Conservation (phyloP, 352 stramenopile genomes). For the Pythium biforme region DNA sequence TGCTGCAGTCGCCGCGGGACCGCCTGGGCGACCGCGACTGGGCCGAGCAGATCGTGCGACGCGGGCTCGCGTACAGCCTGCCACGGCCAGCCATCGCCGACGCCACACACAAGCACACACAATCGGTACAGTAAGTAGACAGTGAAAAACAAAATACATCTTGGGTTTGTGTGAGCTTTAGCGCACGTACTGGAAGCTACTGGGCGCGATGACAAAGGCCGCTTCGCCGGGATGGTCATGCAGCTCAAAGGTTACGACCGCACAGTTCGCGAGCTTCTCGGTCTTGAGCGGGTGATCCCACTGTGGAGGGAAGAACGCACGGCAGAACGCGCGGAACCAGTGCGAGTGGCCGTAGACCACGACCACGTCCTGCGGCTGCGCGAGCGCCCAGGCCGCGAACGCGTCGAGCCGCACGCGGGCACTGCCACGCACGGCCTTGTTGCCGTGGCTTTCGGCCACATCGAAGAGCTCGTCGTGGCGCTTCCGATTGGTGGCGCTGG, state of each 20-base stretch:
- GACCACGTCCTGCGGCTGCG: slow-evolving; percentile 52
- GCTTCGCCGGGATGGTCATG: slow-evolving; percentile 34
- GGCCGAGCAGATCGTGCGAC: slow-evolving; percentile 16
- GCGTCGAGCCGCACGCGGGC: slow-evolving; percentile 52
- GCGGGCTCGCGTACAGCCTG: slow-evolving; percentile 17
- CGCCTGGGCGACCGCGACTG: slow-evolving; percentile 31
- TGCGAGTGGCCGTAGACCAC: slow-evolving; percentile 86
- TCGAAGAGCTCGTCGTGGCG: slow-evolving; percentile 69
- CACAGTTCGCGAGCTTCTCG: slow-evolving; percentile 78
- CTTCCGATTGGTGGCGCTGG: slow-evolving; percentile 36
- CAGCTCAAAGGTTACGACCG: slow-evolving; percentile 68
- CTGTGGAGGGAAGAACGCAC: slow-evolving; percentile 62
- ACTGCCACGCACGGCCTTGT: slow-evolving; percentile 69
- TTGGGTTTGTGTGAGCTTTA: too few relatives aligned
- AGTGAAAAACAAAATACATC: too few relatives aligned
- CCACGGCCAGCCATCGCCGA: background rate
- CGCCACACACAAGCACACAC: too few relatives aligned
- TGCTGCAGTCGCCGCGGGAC: slow-evolving; percentile 61
- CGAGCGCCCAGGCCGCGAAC: slow-evolving; percentile 72
- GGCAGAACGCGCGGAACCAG: slow-evolving; percentile 85
- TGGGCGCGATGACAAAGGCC: slow-evolving; percentile 11
- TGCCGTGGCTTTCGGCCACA: slow-evolving; percentile 71
- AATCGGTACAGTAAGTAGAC: too few relatives aligned
- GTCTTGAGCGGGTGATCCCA: slow-evolving; percentile 45
- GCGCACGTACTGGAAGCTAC: slow-evolving; percentile 32